phyloP scores from a whole-genome alignment of 129 eudicot genomes.

The Centrapalus pauciflorus region DNA sequence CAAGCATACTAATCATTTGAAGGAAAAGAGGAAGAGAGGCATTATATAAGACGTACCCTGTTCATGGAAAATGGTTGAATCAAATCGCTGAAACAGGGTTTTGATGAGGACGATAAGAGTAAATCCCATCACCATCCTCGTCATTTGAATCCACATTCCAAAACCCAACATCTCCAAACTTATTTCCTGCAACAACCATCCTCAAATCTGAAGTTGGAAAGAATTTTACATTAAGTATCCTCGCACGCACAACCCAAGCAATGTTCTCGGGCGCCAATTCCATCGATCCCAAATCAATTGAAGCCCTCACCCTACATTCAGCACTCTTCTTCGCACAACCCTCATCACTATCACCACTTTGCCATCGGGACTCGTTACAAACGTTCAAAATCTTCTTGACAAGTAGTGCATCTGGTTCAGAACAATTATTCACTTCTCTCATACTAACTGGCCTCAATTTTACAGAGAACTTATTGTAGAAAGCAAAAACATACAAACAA shows the following conservation, averaged over 20 bases:
- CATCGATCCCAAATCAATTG: constrained; percentile 38
- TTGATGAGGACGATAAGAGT: no score
- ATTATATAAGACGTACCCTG: no score
- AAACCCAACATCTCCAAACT: no score
- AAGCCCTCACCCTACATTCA: constrained; percentile 7
- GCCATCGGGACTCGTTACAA: not conserved
- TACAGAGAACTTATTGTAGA: not conserved
- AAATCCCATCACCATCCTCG: no score
- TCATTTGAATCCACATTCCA: no score
- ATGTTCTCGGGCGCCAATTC: constrained; percentile 47
- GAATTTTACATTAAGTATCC: constrained; percentile 42
- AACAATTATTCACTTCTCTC: no score
- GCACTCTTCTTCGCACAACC: not conserved
- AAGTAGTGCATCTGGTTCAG: no score
- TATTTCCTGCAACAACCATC: constrained; percentile 61
- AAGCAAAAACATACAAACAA: no score
- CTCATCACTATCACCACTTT: not conserved
- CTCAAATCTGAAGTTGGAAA: constrained; percentile 41
- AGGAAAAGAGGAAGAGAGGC: constrained; percentile 1
- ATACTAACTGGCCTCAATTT: constrained; percentile 28
- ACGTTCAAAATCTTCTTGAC: no score
- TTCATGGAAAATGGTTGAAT: constrained; percentile 45
- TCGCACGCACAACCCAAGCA: constrained; percentile 54
- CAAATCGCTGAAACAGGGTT: constrained; percentile 52
- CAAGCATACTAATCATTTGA: not conserved